Percentiles rank a stretch among this genome's conserved stretches.
These are phyloP conservation scores for Annulohypoxylon maeteangense DNA, from an alignment of 495 filamentous ascomycete species.

Conservation along the genomic window DNA sequence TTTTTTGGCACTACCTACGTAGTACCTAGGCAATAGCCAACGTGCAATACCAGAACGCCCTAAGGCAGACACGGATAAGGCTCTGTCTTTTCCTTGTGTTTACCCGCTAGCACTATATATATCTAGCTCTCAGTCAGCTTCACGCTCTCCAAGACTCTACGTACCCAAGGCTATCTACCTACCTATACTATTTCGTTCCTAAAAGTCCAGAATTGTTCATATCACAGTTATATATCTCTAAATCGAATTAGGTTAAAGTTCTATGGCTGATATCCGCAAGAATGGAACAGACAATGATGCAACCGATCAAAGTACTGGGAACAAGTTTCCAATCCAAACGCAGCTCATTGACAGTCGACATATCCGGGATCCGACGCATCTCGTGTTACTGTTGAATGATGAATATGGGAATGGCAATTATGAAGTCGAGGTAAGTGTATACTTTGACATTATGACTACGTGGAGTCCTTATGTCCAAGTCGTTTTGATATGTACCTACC, in stretches of 20 bases:
- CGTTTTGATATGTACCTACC: no score
- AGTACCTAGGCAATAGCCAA: no score
- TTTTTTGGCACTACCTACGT: not conserved
- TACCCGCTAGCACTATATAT: not conserved
- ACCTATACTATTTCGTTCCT: not conserved
- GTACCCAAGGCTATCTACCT: not conserved
- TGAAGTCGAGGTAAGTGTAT: conserved; percentile 17
- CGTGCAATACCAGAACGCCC: not conserved
- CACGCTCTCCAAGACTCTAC: not conserved
- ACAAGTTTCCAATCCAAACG: conserved; percentile 5
- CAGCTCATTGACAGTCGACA: conserved; percentile 26
- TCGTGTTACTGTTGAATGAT: conserved; percentile 17
- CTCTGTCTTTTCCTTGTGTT: not conserved
- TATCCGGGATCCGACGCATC: conserved; percentile 16
- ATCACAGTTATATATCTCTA: not conserved
- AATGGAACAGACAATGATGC: not conserved
- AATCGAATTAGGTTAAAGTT: not conserved
- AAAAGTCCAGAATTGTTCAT: not conserved
- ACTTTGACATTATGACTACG: not conserved
- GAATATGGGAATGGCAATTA: conserved; percentile 22
- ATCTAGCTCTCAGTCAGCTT: not conserved
- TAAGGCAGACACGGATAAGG: not conserved
- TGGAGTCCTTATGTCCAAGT: not conserved
- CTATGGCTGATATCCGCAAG: not conserved
- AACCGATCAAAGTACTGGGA: not conserved